Base-by-base conservation (phyloP, 1,139 yeast genomes). In the Pichia sp. region DNA sequence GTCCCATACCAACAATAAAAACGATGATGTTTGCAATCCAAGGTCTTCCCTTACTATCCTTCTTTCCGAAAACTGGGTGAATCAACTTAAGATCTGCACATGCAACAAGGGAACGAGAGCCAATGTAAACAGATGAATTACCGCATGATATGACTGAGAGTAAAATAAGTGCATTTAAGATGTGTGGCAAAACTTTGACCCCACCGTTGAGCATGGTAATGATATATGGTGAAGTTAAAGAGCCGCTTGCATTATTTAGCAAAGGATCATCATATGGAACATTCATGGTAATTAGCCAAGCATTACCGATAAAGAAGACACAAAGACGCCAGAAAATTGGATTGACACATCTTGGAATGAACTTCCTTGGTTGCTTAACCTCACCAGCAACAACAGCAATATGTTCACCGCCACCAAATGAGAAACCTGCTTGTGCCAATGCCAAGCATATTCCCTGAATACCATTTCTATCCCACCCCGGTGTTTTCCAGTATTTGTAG, bases 401-500 rank as follows among this genome's bases (percentile, higher is more conserved):
- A 44, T 68, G 69, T 44, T 70, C 75, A 4, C 74, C 69, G 4
- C 76, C 76, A 51, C 72, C 67, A 37, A 69, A 70, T 2, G 75
- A 70, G 45, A 67, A 70, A 2, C 70, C 50, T 14, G 49, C 39
- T 32, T 41, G 58, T 34, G 35, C 43, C 10, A 46, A 32, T 8
- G 46, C 45, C 8, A 41, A 27, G 32, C 45, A 33, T 13, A 45
- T 41, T 35, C 50, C 50, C 27, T 46, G 43, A 20, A 46, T 45
- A 13, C 49, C 50, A 32, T 47, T 41, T 23, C 46, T 47, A 40
- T 58, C 56, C 32, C 63, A 58, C 40, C 87, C 87, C 14, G 74
- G 74, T 44, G 67, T 49, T 49, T 67, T 63, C 91, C 91, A 81
- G 60, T 77, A 78, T 60, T 84, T 69, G 67, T 77, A 79, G 18